Conservation (phyloP, 192 early-diverging fungal genomes). For the Bifiguratus adelaidae region DNA sequence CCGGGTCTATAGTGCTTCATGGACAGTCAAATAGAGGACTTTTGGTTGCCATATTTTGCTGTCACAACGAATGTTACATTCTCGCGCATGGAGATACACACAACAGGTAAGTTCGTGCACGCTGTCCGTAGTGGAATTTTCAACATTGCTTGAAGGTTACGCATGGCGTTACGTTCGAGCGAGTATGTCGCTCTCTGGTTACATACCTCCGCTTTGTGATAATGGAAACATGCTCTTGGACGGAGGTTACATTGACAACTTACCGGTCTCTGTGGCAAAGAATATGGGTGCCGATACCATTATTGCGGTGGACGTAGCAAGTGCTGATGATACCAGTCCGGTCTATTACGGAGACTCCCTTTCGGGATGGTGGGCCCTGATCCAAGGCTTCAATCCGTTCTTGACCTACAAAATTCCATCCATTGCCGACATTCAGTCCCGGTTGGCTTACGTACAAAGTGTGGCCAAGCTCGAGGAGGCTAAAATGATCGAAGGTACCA, state of each 20-base stretch:
- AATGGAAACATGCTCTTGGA: slow-evolving; percentile 97
- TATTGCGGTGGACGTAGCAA: slow-evolving; percentile 92
- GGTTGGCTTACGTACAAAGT: slow-evolving; percentile 86
- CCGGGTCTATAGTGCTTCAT: too few relatives aligned
- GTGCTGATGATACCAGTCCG: slow-evolving; percentile 87
- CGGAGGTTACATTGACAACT: slow-evolving; percentile 96
- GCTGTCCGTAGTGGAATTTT: too few relatives aligned
- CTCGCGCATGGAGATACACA: slow-evolving; percentile 89
- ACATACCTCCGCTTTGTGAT: slow-evolving; percentile 92
- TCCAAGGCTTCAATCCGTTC: slow-evolving; percentile 78
- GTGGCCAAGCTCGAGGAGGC: slow-evolving; percentile 86
- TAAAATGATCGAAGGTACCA: slow-evolving; percentile 65
- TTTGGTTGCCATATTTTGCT: slow-evolving; percentile 95
- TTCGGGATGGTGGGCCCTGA: slow-evolving; percentile 85
- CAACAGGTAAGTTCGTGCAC: too few relatives aligned
- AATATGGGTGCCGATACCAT: slow-evolving; percentile 78
- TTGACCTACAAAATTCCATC: slow-evolving; percentile 66
- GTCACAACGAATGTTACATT: slow-evolving; percentile 95
- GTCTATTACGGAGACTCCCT: slow-evolving; percentile 86
- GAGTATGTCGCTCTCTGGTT: slow-evolving; percentile 95
- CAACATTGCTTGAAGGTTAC: too few relatives aligned
- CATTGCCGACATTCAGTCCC: slow-evolving; percentile 88
- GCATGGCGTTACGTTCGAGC: slow-evolving; percentile 97
- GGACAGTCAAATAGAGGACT: slow-evolving; percentile 92
- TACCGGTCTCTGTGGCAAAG: slow-evolving; percentile 74